Base-by-base conservation (phyloP, 345 rosid species). In the Corymbia maculata region DNA sequence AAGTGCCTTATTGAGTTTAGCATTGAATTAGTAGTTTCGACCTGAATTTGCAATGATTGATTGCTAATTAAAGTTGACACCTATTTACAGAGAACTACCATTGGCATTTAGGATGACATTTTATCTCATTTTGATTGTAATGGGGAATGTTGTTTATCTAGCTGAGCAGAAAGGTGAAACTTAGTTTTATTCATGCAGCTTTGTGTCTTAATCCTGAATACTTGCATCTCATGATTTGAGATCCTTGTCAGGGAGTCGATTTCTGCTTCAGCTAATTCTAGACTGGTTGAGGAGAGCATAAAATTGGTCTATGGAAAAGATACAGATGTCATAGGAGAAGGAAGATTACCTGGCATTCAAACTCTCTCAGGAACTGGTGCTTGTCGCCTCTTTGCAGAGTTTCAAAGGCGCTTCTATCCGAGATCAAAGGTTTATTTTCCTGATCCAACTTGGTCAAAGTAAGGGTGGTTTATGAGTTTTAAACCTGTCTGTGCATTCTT, bases 381-480 rank as follows among this genome's bases (percentile, higher is more conserved):
- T 4, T 97, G 99, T 90, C 91, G 98, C 26, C 93, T 96, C 16
- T 97, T 97, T 91, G 99, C 99, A 17, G 98, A 97, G 92, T 97
- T 96, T 87, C 99, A 97, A 87, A 95, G 95, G 93, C 98, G 96
- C 52, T 97, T 97, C 85, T 68, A 89, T 89, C 98, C 99, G 12
- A 95, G 89, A 85, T 97, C 99, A 82, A 97, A 95, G 92, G 94
- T 97, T 82, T 96, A 94, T 90, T 95, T 97, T 85, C 99, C 99
- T 53, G 94, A 94, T 61, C 99, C 99, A 80, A 96, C 99, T 87
- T 97, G 99, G 99, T 86, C 99, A 30, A 97, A 97, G 99, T 97
- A 88, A 94, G 99, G 90, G 52, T 85, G 7, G 49, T 70, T 70
- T 70, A 36, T 42, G 84, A 75, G 49, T 75, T 75, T 75, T 75